These are phyloP conservation scores for Aureoboletus auriporus DNA, from an alignment of 768 basidiomycete species.

Conservation along the genomic window DNA sequence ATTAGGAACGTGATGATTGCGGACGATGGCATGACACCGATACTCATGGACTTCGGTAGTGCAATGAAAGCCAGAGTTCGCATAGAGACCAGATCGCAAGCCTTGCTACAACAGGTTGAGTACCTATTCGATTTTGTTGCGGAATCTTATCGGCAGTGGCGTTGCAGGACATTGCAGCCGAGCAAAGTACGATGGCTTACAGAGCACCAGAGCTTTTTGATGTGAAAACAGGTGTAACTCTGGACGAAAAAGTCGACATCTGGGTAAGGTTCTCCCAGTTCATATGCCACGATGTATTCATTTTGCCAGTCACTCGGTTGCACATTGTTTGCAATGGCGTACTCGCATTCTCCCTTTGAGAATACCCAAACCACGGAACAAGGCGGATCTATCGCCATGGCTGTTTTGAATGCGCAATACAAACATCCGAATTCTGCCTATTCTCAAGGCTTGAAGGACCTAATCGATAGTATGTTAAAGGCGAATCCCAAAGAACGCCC, in stretches of 20 bases:
- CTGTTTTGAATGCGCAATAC: slow-evolving; percentile 90
- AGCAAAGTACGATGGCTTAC: slow-evolving; percentile 98
- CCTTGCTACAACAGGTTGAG: slow-evolving; percentile 82
- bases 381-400: slow-evolving; percentile 97
- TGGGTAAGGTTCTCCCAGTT: slow-evolving; percentile 57
- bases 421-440: slow-evolving; percentile 86
- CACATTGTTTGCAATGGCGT: slow-evolving; percentile 91
- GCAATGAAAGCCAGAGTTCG: slow-evolving; percentile 79
- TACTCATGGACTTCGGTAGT: slow-evolving; percentile 99
- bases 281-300: slow-evolving; percentile 5
- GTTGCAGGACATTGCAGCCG: slow-evolving; percentile 83
- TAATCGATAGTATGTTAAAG: slow-evolving; percentile 84
- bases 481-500: slow-evolving; percentile 80
- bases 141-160: not conserved
- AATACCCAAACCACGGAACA: slow-evolving; percentile 88
- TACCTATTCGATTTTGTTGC: not conserved
- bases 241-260: slow-evolving; percentile 96
- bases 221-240: slow-evolving; percentile 80
- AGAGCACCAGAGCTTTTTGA: slow-evolving; percentile 97
- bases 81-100: slow-evolving; percentile 80
- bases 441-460: slow-evolving; percentile 72
- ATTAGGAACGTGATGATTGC: slow-evolving; percentile 93
- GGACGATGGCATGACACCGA: slow-evolving; percentile 78
- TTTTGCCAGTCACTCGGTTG: slow-evolving; percentile 84
- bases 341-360: slow-evolving; percentile 96